Evolutionary conservation across 1,284 basidiomycete genomes (phyloP), one percentile per base, ranked within the genome.

Genomic region (Cerioporus squamosus): DNA sequence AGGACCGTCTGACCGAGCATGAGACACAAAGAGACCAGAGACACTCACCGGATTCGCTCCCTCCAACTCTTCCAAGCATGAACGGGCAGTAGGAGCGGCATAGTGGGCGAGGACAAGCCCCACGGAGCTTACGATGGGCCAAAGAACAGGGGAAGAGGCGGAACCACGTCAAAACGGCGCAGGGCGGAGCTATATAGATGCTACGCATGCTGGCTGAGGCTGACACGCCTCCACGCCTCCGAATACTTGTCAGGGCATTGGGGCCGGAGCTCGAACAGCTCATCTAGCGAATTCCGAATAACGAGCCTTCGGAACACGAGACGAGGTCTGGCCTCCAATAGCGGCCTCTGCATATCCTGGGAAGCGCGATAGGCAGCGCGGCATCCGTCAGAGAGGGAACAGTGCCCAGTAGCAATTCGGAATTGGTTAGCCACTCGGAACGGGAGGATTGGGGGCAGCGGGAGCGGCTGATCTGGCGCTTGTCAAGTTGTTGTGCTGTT

Each of bases 51-150:
- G 39, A 71, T 60, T 26, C 70, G 60, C 17, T 70, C 66, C 46
- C 55, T 61, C 70, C 70, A 71, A 50, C 65, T 65, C 62, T 69
- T 70, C 69, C 69, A 70, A 38, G 64, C 60, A 22, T 67, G 62
- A 23, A 64, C 58, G 17, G 69, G 69, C 44, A 63, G 63, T 24
- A 70, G 55, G 50, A 70, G 61, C 44, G 62, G 51, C 66, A 66
- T 68, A 20, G 47, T 33, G 33, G 50, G 52, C 49, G 36, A 53
- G 55, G 23, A 47, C 46, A 36, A 33, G 44, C 54, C 56, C 20
- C 43, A 39, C 17, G 33, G 24, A 23, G 47, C 18, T 20, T 50
- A 50, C 36, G 46, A 51, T 42, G 44, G 54, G 46, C 52, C 44
- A 44, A 61, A 57, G 52, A 47, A 54, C 51, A 51, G 26, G 56